Evolutionary conservation across 2,329 filamentous ascomycete genomes (phyloP).

Genomic region (Cephalotrichum gorgonifer): DNA sequence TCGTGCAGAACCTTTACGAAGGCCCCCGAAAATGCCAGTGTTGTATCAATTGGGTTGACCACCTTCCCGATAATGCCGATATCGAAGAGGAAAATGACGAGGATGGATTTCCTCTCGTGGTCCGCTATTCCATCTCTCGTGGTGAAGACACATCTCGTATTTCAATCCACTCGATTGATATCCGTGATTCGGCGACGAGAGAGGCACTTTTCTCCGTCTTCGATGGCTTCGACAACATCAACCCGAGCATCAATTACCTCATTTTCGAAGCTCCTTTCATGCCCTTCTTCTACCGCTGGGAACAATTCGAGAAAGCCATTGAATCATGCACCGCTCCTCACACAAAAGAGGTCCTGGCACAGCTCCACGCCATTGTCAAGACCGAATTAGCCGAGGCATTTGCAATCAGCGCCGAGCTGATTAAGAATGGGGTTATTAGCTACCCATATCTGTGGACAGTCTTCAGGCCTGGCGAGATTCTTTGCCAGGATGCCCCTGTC

Average conservation of each 20-base stretch:
- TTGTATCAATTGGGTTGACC: constrained; percentile 18
- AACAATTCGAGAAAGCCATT: constrained; percentile 29
- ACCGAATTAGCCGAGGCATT: constrained; percentile 41
- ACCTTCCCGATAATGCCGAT: constrained; percentile 12
- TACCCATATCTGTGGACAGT: constrained; percentile 44
- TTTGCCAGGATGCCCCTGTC: constrained; percentile 27
- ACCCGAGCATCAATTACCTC: constrained; percentile 27
- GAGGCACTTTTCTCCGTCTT: constrained; percentile 10
- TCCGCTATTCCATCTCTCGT: constrained; percentile 10
- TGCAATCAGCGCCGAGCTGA: constrained; percentile 37
- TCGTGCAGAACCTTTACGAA: constrained; percentile 16
- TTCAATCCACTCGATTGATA: constrained; percentile 12
- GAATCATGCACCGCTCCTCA: constrained; percentile 10
- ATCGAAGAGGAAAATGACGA: constrained; percentile 6
- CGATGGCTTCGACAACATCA: constrained; percentile 8
- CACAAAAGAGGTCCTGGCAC: constrained; percentile 33
- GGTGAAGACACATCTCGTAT: constrained; percentile 8
- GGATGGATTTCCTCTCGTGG: constrained; percentile 9
- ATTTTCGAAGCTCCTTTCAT: constrained; percentile 38
- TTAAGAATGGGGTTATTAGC: constrained; percentile 41
- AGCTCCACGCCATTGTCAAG: constrained; percentile 36
- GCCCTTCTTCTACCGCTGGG: constrained; percentile 61
- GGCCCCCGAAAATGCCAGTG: constrained; percentile 16
- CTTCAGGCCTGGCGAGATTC: constrained; percentile 33
- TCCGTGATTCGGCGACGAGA: constrained; percentile 11